These are phyloP conservation scores for Colletotrichum chlorophyti DNA, from an alignment of 2,329 filamentous ascomycete genomes.

Conservation along the genomic window DNA sequence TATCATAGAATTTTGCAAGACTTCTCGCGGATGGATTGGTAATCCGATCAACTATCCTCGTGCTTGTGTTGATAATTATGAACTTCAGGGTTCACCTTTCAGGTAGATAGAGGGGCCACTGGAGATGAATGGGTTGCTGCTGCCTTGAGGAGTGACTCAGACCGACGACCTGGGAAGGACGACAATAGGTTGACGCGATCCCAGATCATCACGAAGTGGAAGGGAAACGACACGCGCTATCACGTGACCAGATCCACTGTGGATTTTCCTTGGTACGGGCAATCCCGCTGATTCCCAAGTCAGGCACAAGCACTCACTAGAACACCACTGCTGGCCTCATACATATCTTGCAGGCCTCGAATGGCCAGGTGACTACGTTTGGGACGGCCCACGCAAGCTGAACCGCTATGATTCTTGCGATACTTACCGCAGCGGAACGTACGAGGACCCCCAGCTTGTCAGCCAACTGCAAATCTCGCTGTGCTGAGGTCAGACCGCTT, in stretches of 20 bases:
- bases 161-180: not conserved
- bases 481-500: constrained; percentile 26
- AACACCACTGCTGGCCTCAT: not conserved
- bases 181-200: too few species aligned
- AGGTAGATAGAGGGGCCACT: not conserved
- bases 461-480: constrained; percentile 7
- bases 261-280: not conserved
- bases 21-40: constrained; percentile 1
- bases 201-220: too few species aligned
- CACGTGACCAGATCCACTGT: constrained; percentile 11
- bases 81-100: not conserved
- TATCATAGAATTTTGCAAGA: not conserved
- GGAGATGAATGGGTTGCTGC: not conserved
- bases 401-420: not conserved
- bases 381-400: not conserved
- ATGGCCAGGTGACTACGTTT: not conserved
- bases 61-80: too few species aligned
- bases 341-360: not conserved
- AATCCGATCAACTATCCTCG: not conserved
- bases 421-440: constrained; percentile 1
- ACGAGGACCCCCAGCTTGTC: constrained; percentile 2
- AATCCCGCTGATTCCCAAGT: constrained; percentile 19
- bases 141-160: constrained; percentile 20
- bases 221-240: not conserved
- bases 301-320: constrained; percentile 5